Conservation (phyloP, 495 filamentous ascomycete species). For the Penicillium mononematosum region DNA sequence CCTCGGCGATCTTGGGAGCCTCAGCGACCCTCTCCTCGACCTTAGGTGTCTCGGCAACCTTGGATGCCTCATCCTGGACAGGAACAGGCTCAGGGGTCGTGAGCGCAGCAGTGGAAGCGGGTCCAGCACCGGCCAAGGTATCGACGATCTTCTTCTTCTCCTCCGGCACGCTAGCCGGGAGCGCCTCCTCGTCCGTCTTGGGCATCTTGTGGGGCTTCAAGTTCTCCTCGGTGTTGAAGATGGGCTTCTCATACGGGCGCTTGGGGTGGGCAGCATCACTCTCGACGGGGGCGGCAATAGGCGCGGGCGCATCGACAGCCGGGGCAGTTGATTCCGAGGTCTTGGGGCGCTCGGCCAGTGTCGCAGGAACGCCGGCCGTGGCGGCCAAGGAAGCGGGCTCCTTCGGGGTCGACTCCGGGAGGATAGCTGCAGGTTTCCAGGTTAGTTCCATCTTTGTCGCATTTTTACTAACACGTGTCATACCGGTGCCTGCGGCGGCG, state of each 20-base stretch:
- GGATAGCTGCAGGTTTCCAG: constrained; percentile 16
- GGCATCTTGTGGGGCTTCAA: constrained; percentile 32
- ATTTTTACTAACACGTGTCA: constrained; percentile 5
- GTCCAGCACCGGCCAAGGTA: constrained; percentile 25
- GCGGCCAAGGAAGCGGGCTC: constrained; percentile 18
- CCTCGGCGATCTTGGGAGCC: constrained; percentile 65
- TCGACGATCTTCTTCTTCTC: constrained; percentile 22
- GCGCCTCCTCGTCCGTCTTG: constrained; percentile 32
- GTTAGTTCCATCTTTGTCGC: constrained; percentile 3
- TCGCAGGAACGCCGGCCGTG: constrained; percentile 9
- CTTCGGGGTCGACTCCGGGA: constrained; percentile 26
- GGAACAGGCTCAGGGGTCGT: constrained; percentile 26
- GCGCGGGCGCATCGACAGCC: constrained; percentile 4
- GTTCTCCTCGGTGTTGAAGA: constrained; percentile 30
- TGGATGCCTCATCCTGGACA: constrained; percentile 37
- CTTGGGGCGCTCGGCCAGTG: constrained; percentile 37
- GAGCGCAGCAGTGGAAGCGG: constrained; percentile 26
- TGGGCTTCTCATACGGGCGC: constrained; percentile 36
- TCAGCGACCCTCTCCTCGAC: constrained; percentile 55
- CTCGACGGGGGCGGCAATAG: constrained; percentile 18
- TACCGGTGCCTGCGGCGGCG: constrained; percentile 23
- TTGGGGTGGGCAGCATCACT: constrained; percentile 24
- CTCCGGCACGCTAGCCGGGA: constrained; percentile 15
- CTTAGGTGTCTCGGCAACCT: constrained; percentile 57
- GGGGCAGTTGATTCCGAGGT: constrained; percentile 18